Evolutionary conservation across 208 protist genomes (phyloP).

Genomic region (Angomonas deanei): DNA sequence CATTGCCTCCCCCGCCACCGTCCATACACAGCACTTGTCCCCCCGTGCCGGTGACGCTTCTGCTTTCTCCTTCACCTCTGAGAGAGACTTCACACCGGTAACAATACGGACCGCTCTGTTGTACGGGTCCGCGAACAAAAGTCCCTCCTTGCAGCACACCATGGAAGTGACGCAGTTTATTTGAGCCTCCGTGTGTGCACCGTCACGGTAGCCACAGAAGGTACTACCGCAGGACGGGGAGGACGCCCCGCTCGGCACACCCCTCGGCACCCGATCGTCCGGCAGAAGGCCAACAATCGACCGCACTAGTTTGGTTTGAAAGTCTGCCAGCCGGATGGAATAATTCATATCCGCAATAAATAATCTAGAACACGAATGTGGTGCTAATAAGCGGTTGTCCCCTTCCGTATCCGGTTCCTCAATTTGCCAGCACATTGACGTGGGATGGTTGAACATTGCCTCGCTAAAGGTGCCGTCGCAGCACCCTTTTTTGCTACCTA

Average conservation of each 20-base stretch:
- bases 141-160: constrained; percentile 1
- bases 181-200: background rate
- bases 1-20: background rate
- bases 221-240: too few species aligned
- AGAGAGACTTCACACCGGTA: background rate
- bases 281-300: constrained; percentile 12
- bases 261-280: too few species aligned
- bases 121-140: constrained; percentile 1
- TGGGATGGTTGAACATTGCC: constrained; percentile 24
- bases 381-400: background rate
- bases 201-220: background rate
- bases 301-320: constrained; percentile 26
- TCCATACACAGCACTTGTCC: background rate
- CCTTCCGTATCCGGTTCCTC: background rate
- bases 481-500: background rate
- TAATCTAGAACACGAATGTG: constrained; percentile 9
- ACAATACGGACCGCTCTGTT: constrained; percentile 1
- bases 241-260: too few species aligned
- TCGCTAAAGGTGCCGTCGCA: constrained; percentile 26
- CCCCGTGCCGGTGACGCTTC: background rate
- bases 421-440: constrained; percentile 29
- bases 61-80: background rate
- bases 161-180: background rate
- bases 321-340: constrained; percentile 30
- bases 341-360: constrained; percentile 52